Base-by-base conservation (phyloP, 2,329 filamentous ascomycete species). In the Stagonosporopsis cucurbitacearum region DNA sequence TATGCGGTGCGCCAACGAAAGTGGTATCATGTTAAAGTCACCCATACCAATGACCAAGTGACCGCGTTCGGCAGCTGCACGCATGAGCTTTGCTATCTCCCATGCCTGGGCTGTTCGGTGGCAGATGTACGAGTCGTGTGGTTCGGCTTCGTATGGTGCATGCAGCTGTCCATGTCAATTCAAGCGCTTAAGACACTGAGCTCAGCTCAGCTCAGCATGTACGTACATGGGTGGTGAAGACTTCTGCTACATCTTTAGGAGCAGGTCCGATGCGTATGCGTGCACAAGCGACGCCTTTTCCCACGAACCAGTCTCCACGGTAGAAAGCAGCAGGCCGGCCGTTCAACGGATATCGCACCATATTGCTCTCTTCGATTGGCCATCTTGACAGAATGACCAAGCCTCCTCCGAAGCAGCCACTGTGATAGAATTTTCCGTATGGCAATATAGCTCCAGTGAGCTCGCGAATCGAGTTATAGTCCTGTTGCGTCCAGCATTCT, bases 21-120 rank as follows among this genome's bases (percentile, higher is more conserved):
- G 77, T 0, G 95, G 95, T n/a, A 92, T 81, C 89, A 96, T 96
- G 78, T 98, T 98, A 80, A 98, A 97, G 79, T 98, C 95, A 23
- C 95, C 95, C 50, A 96, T 80, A 6, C 88, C 93, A 39, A 98
- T 80, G 47, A 93, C 92, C 26, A 98, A 81, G 72, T 94, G 90
- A 6, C 92, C 92, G 13, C 89, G 82, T 64, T 92, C 89, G 1
- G 88, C 84, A 40, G 94, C 93, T 54, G 86, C 89, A 44, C 91
- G 87, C 79, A 97, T 89, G 40, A 96, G 82, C 75, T 96, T 96
- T 49, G 93, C 85, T 54, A 97, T 90, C 73, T 97, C 90, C 95
- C 95, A 99, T 45, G 92, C 90, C 78, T 99, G 94, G 3, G 94
- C 89, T 17, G 91, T 91, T 54, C 93, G 89, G 77, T 98, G 95